These are phyloP conservation scores for Gracilaria gracilis DNA, from an alignment of 23 red algal species.

Conservation along the genomic window DNA sequence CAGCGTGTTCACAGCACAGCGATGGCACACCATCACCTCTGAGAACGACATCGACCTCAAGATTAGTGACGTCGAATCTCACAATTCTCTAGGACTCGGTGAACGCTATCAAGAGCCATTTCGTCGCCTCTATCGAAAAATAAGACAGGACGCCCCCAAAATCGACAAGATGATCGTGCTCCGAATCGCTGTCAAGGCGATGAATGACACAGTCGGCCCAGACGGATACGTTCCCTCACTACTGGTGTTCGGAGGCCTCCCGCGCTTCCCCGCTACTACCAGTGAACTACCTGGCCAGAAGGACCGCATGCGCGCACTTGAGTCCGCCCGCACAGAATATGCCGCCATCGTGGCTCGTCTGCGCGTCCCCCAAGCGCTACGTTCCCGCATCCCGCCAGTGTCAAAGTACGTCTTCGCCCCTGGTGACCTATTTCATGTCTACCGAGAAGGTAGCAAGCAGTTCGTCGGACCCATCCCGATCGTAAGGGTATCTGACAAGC, in stretches of 20 bases:
- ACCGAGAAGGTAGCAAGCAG: constrained; percentile 31
- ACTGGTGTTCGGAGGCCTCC: neutral
- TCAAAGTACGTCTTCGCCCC: constrained; percentile 14
- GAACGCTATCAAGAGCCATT: neutral
- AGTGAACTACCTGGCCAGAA: neutral
- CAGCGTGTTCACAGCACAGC: neutral
- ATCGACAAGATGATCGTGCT: neutral
- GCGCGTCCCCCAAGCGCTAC: constrained; percentile 1
- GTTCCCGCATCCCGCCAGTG: neutral
- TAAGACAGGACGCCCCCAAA: neutral
- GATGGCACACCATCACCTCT: neutral
- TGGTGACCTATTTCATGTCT: neutral
- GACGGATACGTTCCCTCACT: neutral
- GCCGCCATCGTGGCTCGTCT: constrained; percentile 15
- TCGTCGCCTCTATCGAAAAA: neutral
- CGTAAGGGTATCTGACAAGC: constrained; percentile 6
- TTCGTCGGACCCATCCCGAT: constrained; percentile 3
- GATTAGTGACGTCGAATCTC: neutral
- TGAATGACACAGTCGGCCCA: constrained; percentile 7
- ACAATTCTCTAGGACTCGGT: neutral
- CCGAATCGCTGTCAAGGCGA: neutral
- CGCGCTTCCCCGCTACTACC: neutral
- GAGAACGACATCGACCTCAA: neutral
- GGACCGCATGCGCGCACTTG: neutral
- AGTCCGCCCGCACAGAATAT: constrained; percentile 2